These are phyloP conservation scores for Kokia cookei DNA, from an alignment of 441 rosid species.

Conservation along the genomic window DNA sequence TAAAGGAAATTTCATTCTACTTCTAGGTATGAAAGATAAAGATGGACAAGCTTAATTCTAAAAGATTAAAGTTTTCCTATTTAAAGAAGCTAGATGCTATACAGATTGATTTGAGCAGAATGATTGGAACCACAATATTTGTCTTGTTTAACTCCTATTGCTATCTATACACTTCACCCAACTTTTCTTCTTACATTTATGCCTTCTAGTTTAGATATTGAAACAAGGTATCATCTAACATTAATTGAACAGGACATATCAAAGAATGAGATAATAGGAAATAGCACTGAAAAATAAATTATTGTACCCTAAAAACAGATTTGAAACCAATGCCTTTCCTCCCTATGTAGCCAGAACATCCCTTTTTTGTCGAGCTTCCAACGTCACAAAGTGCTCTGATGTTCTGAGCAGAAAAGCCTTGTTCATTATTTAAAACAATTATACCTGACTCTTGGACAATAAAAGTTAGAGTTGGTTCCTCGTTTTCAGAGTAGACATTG, in stretches of 20 bases:
- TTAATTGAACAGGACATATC: neutral
- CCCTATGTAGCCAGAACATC: constrained; percentile 92
- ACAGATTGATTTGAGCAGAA: neutral
- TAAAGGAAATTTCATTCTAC: neutral
- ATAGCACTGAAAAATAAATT: neutral
- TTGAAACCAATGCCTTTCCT: constrained; percentile 99
- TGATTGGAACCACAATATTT: neutral
- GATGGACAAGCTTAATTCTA: neutral
- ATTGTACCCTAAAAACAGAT: constrained; percentile 92
- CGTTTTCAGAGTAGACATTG: constrained; percentile 63
- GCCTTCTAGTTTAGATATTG: neutral
- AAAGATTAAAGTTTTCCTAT: neutral
- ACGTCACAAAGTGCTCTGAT: constrained; percentile 96
- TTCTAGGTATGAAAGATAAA: neutral
- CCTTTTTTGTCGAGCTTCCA: constrained; percentile 95
- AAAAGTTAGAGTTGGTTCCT: constrained; percentile 83
- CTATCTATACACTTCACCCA: neutral
- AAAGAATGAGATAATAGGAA: neutral
- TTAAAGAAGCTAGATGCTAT: neutral
- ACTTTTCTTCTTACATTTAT: neutral
- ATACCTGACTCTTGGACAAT: constrained; percentile 81
- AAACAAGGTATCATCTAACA: neutral
- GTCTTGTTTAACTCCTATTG: neutral
- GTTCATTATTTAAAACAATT: constrained; percentile 83
- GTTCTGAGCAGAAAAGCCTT: constrained; percentile 80